These are phyloP conservation scores for Cercospora berteroae DNA, from an alignment of 2,329 filamentous ascomycete genomes.

Conservation along the genomic window DNA sequence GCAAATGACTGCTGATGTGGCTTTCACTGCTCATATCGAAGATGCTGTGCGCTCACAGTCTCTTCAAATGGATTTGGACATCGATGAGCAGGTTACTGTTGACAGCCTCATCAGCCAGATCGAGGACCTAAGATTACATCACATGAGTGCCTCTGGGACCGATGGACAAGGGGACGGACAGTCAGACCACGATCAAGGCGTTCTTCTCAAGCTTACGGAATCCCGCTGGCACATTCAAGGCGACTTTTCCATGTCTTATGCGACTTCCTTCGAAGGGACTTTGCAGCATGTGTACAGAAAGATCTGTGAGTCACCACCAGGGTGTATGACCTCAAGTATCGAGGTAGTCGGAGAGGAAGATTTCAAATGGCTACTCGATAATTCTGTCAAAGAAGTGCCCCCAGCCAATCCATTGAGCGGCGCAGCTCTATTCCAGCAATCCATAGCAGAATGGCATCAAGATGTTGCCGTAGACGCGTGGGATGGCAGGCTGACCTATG, in stretches of 20 bases:
- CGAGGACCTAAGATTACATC: background rate
- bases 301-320: background rate
- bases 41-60: background rate
- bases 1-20: background rate
- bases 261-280: background rate
- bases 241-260: background rate
- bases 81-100: background rate
- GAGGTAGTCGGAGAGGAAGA: background rate
- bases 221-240: background rate
- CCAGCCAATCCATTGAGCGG: background rate
- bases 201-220: background rate
- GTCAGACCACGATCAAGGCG: background rate
- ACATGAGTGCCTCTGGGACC: background rate
- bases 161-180: background rate
- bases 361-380: background rate
- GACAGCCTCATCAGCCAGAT: background rate
- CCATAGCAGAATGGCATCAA: background rate
- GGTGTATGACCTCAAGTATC: background rate
- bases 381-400: background rate
- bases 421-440: background rate
- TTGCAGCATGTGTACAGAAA: background rate
- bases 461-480: background rate
- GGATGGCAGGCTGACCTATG: background rate
- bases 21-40: background rate
- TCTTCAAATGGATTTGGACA: background rate